Conservation (phyloP, 805 yeast species). For the Candida endomychidarum region DNA sequence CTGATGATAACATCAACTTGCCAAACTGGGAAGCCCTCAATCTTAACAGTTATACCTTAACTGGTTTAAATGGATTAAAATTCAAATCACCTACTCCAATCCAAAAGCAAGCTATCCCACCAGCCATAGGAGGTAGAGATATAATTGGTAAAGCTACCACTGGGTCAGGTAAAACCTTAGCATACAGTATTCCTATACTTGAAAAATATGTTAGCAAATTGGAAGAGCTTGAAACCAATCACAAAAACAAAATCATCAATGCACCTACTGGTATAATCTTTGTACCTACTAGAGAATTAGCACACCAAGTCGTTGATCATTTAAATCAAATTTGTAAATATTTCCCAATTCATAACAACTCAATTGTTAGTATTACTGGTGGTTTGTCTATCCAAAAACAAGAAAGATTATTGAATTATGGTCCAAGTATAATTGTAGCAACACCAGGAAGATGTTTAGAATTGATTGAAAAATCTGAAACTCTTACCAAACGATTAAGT, state of each 20-base stretch:
- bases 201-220: slow-evolving; percentile 52
- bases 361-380: slow-evolving; percentile 83
- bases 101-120: slow-evolving; percentile 74
- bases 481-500: slow-evolving; percentile 41
- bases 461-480: slow-evolving; percentile 62
- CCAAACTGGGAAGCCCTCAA: slow-evolving; percentile 62
- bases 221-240: slow-evolving; percentile 16
- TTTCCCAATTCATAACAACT: slow-evolving; percentile 51
- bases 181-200: slow-evolving; percentile 89
- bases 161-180: slow-evolving; percentile 96
- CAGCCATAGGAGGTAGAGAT: slow-evolving; percentile 71
- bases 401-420: slow-evolving; percentile 68
- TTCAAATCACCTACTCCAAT: slow-evolving; percentile 80
- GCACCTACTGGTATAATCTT: slow-evolving; percentile 76
- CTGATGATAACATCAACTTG: slow-evolving; percentile 43
- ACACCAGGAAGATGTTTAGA: slow-evolving; percentile 95
- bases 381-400: slow-evolving; percentile 95
- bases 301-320: slow-evolving; percentile 89
- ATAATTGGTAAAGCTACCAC: slow-evolving; percentile 95
- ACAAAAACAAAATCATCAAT: slow-evolving; percentile 20
- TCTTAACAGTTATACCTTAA: slow-evolving; percentile 57
- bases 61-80: slow-evolving; percentile 58
- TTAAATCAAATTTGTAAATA: slow-evolving; percentile 53
- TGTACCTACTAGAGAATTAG: slow-evolving; percentile 96
- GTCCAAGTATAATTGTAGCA: slow-evolving; percentile 83